These are phyloP conservation scores for Alternaria brassicicola DNA, from an alignment of 2,329 filamentous ascomycete genomes.

Conservation along the genomic window DNA sequence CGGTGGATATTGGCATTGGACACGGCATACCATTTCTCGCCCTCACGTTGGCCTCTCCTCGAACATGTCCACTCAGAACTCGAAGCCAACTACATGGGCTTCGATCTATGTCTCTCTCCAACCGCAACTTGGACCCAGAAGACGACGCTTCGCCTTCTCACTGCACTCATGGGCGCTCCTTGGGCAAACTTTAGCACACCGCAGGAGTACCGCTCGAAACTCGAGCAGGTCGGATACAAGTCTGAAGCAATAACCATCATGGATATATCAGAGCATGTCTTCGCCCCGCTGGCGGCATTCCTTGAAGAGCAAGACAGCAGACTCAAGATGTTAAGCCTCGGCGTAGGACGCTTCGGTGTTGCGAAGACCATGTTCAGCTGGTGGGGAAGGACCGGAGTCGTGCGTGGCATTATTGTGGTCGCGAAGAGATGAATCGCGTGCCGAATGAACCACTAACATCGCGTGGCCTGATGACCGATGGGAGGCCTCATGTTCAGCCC, in stretches of 20 bases:
- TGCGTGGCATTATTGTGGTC: slow-evolving; percentile 51
- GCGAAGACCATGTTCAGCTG: slow-evolving; percentile 49
- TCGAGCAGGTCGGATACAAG: slow-evolving; percentile 58
- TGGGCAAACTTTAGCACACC: slow-evolving; percentile 57
- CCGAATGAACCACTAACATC: neutral
- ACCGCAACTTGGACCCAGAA: slow-evolving; percentile 22
- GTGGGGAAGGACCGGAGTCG: slow-evolving; percentile 50
- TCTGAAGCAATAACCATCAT: slow-evolving; percentile 50
- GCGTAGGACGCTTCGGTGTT: slow-evolving; percentile 45
- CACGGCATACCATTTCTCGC: slow-evolving; percentile 63
- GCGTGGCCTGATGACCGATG: neutral
- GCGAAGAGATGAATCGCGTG: slow-evolving; percentile 28
- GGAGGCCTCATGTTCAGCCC: neutral
- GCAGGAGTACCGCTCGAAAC: slow-evolving; percentile 53
- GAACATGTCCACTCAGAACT: slow-evolving; percentile 50
- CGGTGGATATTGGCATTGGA: slow-evolving; percentile 63
- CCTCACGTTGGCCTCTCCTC: slow-evolving; percentile 58
- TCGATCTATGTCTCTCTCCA: slow-evolving; percentile 56
- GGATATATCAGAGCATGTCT: slow-evolving; percentile 62
- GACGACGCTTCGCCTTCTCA: slow-evolving; percentile 52
- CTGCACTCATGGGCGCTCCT: slow-evolving; percentile 57
- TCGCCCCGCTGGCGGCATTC: slow-evolving; percentile 56
- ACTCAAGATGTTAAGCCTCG: slow-evolving; percentile 45
- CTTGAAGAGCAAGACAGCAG: slow-evolving; percentile 49
- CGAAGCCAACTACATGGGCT: slow-evolving; percentile 60